Percentiles rank a stretch among this genome's conserved stretches.
These are phyloP conservation scores for Anthracocystis walkeri DNA, from an alignment of 1,284 basidiomycete genomes.

Conservation along the genomic window DNA sequence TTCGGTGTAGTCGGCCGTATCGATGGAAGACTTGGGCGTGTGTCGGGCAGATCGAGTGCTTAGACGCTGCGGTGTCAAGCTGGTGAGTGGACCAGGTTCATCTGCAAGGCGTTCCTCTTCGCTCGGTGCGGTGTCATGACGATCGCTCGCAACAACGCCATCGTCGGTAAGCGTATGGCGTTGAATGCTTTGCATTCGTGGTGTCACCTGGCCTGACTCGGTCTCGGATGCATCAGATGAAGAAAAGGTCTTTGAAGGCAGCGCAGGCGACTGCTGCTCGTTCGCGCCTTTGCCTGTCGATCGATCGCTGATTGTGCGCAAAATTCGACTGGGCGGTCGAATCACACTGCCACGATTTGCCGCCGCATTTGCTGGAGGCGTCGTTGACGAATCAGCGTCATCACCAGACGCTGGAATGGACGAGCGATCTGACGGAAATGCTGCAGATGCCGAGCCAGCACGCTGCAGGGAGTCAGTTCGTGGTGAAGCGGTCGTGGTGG, in stretches of 20 bases:
- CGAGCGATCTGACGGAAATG: constrained; percentile 18
- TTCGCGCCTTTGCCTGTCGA: constrained; percentile 16
- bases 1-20: constrained; percentile 72
- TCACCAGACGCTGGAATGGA: not conserved
- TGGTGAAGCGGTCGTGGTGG: not conserved
- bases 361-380: constrained; percentile 7
- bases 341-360: constrained; percentile 17
- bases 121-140: constrained; percentile 8
- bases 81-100: constrained; percentile 26
- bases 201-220: constrained; percentile 35
- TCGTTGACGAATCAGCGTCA: constrained; percentile 19
- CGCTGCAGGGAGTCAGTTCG: constrained; percentile 39
- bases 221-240: constrained; percentile 26
- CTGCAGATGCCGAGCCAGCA: constrained; percentile 37
- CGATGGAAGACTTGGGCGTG: constrained; percentile 42
- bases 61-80: constrained; percentile 38
- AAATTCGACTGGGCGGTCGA: constrained; percentile 35
- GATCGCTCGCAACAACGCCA: not conserved
- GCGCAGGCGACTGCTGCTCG: constrained; percentile 24
- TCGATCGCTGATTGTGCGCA: constrained; percentile 29
- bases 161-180: constrained; percentile 47
- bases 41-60: constrained; percentile 36
- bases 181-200: constrained; percentile 30
- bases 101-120: constrained; percentile 23
- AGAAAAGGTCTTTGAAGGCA: constrained; percentile 18